phyloP scores from a whole-genome alignment of 192 early-diverging fungal species.

The Chytriomyces sp. region DNA sequence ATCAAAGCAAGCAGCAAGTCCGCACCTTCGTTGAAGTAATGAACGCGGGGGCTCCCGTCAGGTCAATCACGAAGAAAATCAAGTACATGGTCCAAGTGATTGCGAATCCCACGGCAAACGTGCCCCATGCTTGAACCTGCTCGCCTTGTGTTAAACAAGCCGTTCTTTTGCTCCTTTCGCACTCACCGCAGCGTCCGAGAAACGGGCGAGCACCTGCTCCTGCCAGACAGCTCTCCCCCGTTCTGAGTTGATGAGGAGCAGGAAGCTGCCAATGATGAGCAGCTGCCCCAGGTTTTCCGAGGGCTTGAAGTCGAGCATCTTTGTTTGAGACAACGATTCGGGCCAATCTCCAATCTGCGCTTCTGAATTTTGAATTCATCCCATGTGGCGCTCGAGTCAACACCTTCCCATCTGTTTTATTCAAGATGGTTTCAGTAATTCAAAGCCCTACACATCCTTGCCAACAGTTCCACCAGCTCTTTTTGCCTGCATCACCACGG shows the following conservation, averaged over 20 bases:
- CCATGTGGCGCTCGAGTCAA: too few relatives aligned
- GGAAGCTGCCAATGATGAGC: not conserved
- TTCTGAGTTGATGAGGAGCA: not conserved
- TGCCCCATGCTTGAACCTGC: not conserved
- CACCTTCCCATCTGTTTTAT: too few relatives aligned
- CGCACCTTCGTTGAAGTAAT: not conserved
- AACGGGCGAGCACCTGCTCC: not conserved
- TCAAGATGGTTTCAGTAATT: too few relatives aligned
- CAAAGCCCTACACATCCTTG: too few relatives aligned
- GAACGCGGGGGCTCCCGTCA: not conserved
- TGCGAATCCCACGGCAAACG: not conserved
- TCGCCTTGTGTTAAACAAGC: not conserved
- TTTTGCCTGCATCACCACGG: too few relatives aligned
- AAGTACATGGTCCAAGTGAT: not conserved
- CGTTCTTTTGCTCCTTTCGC: too few relatives aligned
- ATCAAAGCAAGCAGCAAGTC: not conserved
- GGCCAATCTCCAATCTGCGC: too few relatives aligned
- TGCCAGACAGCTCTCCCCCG: not conserved
- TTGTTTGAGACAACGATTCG: too few relatives aligned
- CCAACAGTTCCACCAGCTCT: too few relatives aligned
- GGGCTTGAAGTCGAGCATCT: too few relatives aligned
- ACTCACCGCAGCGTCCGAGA: not conserved
- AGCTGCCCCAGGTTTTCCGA: not conserved
- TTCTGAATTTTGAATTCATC: too few relatives aligned
- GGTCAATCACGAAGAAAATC: constrained; percentile 7